Percentiles rank a stretch among this genome's conserved stretches.
Evolutionary conservation across 2,329 filamentous ascomycete species (phyloP).

Genomic region (Xylaria sp.): DNA sequence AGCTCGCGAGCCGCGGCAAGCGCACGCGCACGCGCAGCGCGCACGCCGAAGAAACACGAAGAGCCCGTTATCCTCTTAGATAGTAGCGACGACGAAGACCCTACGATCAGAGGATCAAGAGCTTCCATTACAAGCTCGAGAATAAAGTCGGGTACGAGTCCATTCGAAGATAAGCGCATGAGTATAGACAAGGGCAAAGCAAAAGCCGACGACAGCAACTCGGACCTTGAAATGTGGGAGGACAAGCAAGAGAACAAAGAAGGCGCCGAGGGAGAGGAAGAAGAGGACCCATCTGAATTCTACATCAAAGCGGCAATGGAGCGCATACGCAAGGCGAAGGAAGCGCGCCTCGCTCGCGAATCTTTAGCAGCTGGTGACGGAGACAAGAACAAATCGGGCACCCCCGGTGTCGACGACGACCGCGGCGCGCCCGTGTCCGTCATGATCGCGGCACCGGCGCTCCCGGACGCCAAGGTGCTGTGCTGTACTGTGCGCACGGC

Average conservation of each 20-base stretch:
- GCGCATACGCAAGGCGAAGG: slow-evolving; percentile 45
- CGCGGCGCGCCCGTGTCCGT: slow-evolving; percentile 63
- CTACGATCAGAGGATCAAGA: slow-evolving; percentile 15
- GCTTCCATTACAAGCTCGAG: slow-evolving; percentile 7
- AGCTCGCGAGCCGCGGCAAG: slow-evolving; percentile 17
- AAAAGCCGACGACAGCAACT: slow-evolving; percentile 24
- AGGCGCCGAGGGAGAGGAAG: slow-evolving; percentile 42
- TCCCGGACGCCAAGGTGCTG: slow-evolving; percentile 69
- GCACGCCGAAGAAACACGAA: slow-evolving; percentile 6
- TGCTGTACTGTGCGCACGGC: slow-evolving; percentile 73
- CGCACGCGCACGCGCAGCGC: slow-evolving; percentile 9
- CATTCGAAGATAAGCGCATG: background rate
- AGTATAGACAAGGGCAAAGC: slow-evolving; percentile 10
- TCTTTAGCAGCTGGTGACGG: slow-evolving; percentile 26
- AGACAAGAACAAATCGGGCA: slow-evolving; percentile 2
- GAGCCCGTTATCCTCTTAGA: slow-evolving; percentile 42
- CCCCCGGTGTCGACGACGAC: slow-evolving; percentile 25
- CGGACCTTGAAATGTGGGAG: slow-evolving; percentile 33
- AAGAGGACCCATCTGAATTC: slow-evolving; percentile 56
- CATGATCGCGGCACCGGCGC: slow-evolving; percentile 70
- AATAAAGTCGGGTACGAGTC: background rate
- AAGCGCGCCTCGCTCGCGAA: slow-evolving; percentile 40
- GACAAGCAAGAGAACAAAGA: slow-evolving; percentile 44
- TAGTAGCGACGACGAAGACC: slow-evolving; percentile 43
- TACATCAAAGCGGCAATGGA: slow-evolving; percentile 58